Percentiles rank a stretch among this genome's conserved stretches.
Conservation (phyloP, 441 rosid species). For the California macrophylla region DNA sequence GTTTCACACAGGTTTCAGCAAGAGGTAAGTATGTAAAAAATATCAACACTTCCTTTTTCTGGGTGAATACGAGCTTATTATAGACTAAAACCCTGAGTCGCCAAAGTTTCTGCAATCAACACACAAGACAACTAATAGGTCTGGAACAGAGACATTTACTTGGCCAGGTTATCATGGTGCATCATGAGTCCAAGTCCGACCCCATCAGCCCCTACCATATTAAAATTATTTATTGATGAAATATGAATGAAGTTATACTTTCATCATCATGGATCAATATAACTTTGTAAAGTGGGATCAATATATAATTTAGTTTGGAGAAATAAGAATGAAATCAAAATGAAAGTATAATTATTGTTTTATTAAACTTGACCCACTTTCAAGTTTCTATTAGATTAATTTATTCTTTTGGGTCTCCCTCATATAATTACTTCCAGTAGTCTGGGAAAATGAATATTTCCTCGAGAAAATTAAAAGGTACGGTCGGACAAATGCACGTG, state of each 20-base stretch:
- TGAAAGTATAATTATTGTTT: too few species aligned
- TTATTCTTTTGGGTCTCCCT: not conserved
- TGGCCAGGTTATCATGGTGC: slow-evolving; percentile 61
- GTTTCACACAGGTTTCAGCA: not conserved
- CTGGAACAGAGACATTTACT: slow-evolving; percentile 33
- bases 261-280: not conserved
- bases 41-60: not conserved
- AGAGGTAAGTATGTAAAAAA: not conserved
- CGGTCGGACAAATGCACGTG: not conserved
- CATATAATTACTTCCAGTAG: not conserved
- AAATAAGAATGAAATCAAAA: too few species aligned
- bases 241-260: not conserved
- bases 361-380: too few species aligned
- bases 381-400: too few species aligned
- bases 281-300: not conserved
- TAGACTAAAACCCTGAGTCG: not conserved
- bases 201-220: slow-evolving; percentile 66
- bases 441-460: not conserved
- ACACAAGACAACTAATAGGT: not conserved
- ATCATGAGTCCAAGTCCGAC: slow-evolving; percentile 65
- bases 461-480: not conserved
- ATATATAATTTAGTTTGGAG: too few species aligned
- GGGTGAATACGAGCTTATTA: not conserved
- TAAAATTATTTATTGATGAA: not conserved
- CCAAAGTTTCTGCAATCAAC: not conserved